Percentiles rank a stretch among this genome's conserved stretches.
phyloP scores from a whole-genome alignment of 2,329 filamentous ascomycete species.

The Trichoderma atrobrunneum region DNA sequence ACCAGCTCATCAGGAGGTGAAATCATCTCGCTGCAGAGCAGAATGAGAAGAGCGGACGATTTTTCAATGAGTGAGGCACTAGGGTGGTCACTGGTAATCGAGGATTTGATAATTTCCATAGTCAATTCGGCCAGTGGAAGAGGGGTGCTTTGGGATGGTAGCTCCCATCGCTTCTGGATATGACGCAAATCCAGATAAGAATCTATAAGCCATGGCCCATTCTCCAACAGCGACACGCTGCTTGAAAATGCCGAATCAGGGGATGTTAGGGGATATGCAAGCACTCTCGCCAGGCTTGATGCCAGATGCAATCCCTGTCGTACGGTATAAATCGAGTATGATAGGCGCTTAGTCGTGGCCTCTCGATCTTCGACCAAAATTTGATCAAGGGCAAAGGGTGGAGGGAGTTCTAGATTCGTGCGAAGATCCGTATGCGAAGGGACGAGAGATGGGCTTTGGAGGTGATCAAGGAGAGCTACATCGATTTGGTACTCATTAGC shows the following conservation, averaged over 20 bases:
- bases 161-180: slow-evolving; percentile 39
- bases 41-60: slow-evolving; percentile 37
- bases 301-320: slow-evolving; percentile 49
- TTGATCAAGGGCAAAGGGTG: slow-evolving; percentile 36
- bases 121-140: slow-evolving; percentile 38
- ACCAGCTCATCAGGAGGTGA: slow-evolving; percentile 33
- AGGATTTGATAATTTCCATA: slow-evolving; percentile 34
- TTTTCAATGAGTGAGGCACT: slow-evolving; percentile 34
- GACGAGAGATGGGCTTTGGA: slow-evolving; percentile 33
- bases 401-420: slow-evolving; percentile 38
- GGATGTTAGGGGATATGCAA: slow-evolving; percentile 41
- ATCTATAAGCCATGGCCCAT: slow-evolving; percentile 50
- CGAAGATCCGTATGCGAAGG: slow-evolving; percentile 30
- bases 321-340: slow-evolving; percentile 40
- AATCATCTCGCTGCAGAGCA: slow-evolving; percentile 43
- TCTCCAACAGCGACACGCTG: slow-evolving; percentile 38
- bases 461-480: slow-evolving; percentile 34
- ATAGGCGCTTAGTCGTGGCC: slow-evolving; percentile 30
- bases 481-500: neutral
- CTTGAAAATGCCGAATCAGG: slow-evolving; percentile 33
- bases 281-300: slow-evolving; percentile 42
- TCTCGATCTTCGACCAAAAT: slow-evolving; percentile 30
- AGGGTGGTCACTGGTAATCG: slow-evolving; percentile 21
- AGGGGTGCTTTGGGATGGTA: slow-evolving; percentile 31
- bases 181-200: slow-evolving; percentile 43